phyloP scores from a whole-genome alignment of 805 yeast genomes.

The Nakazawaea holstii region DNA sequence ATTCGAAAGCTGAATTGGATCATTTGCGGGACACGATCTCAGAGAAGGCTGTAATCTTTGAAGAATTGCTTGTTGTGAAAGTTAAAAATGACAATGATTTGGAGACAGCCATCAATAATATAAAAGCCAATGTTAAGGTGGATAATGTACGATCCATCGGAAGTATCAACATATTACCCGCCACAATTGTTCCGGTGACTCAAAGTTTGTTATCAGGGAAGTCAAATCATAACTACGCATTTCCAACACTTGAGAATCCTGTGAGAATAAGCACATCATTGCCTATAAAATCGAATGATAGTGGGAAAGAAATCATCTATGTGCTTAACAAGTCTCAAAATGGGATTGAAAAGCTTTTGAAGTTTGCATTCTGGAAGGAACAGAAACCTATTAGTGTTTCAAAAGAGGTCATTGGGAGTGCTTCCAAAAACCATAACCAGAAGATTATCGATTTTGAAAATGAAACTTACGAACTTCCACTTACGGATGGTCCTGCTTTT shows the following conservation, averaged over 20 bases:
- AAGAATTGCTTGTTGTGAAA: neutral
- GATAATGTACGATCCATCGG: neutral
- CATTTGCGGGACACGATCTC: neutral
- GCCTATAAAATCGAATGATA: neutral
- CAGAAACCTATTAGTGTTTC: too few relatives aligned
- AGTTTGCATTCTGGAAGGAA: conserved; percentile 4
- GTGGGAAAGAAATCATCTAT: conserved; percentile 1
- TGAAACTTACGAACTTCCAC: conserved; percentile 18
- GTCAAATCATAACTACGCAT: neutral
- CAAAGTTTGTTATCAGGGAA: neutral
- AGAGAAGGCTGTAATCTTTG: neutral
- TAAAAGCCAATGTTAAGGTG: neutral
- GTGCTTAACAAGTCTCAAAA: neutral
- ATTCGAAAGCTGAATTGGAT: neutral
- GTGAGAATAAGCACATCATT: neutral
- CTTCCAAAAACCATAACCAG: neutral
- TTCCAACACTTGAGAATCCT: neutral
- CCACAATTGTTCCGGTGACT: neutral
- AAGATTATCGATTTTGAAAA: too few relatives aligned
- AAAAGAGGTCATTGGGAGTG: neutral
- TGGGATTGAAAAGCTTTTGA: neutral
- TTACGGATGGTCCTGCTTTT: conserved; percentile 33
- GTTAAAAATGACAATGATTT: conserved; percentile 1
- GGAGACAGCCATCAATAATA: neutral
- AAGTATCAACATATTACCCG: neutral